Evolutionary conservation across 2,329 filamentous ascomycete genomes (phyloP).

Genomic region (Phialophora chinensis): DNA sequence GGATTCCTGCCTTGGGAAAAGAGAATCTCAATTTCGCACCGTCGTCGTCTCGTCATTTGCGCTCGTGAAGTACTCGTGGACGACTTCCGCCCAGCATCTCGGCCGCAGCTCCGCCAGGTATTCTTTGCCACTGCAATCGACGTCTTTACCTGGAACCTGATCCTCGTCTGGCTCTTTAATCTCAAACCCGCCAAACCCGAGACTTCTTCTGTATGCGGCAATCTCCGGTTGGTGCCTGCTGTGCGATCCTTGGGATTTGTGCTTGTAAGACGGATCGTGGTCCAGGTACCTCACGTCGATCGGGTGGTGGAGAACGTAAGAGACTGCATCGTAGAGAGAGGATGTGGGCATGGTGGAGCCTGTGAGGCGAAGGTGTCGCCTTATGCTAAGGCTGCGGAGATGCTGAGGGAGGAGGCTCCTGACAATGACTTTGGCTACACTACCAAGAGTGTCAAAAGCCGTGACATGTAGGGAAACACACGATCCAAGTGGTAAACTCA

Average conservation of each 20-base stretch:
- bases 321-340: slow-evolving; percentile 17
- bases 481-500: slow-evolving; percentile 2
- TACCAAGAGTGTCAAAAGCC: background rate
- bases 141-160: background rate
- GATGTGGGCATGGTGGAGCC: slow-evolving; percentile 8
- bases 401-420: slow-evolving; percentile 11
- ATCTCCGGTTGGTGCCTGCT: background rate
- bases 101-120: background rate
- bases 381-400: background rate
- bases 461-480: background rate
- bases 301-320: slow-evolving; percentile 19
- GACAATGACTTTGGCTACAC: slow-evolving; percentile 14
- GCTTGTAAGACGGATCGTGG: background rate
- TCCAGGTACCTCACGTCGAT: slow-evolving; percentile 9
- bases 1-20: background rate
- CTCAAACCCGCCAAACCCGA: slow-evolving; percentile 9
- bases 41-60: background rate
- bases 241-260: background rate
- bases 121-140: background rate
- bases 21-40: background rate
- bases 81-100: slow-evolving; percentile 9
- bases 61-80: slow-evolving; percentile 7
- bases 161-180: background rate
- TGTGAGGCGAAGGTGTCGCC: slow-evolving; percentile 16
- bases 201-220: background rate